Evolutionary conservation across 108 stramenopile species (phyloP).

Genomic region (Pseudonitzschia multiseries): DNA sequence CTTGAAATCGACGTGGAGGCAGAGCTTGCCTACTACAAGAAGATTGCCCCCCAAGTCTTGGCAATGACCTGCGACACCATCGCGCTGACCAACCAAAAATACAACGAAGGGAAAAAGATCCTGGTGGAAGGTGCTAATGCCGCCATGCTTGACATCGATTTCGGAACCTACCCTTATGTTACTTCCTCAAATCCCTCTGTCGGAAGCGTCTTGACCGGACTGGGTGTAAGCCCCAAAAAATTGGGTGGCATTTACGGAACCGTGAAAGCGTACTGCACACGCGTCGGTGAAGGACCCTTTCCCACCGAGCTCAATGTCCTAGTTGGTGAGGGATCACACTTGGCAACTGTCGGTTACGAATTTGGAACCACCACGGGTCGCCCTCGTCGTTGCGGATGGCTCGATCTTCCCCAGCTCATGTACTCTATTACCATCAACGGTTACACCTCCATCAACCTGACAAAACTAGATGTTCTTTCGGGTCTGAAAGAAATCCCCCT

Average conservation of each 20-base stretch:
- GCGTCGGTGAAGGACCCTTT: constrained; percentile 99
- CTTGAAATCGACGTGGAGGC: constrained; percentile 90
- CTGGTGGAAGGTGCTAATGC: constrained; percentile 85
- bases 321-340: constrained; percentile 71
- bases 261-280: constrained; percentile 98
- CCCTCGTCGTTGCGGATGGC: constrained; percentile 95
- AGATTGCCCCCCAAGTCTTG: constrained; percentile 59
- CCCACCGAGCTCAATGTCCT: constrained; percentile 92
- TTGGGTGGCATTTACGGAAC: constrained; percentile 93
- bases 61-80: constrained; percentile 94
- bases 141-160: constrained; percentile 6
- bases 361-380: constrained; percentile 97
- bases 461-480: constrained; percentile 98
- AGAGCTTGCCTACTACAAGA: constrained; percentile 87
- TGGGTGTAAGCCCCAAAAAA: constrained; percentile 96
- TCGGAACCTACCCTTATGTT: constrained; percentile 94
- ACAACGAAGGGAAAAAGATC: constrained; percentile 87
- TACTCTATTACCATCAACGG: constrained; percentile 95
- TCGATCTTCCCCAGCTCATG: constrained; percentile 96
- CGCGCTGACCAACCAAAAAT: constrained; percentile 82
- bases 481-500: constrained; percentile 85
- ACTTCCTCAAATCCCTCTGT: constrained; percentile 95
- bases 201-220: constrained; percentile 95
- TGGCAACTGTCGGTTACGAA: constrained; percentile 91
- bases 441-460: constrained; percentile 95